Evolutionary conservation across 1,139 yeast species (phyloP), one percentile per base, ranked within the genome.

Genomic region (Kazachstania sp.): DNA sequence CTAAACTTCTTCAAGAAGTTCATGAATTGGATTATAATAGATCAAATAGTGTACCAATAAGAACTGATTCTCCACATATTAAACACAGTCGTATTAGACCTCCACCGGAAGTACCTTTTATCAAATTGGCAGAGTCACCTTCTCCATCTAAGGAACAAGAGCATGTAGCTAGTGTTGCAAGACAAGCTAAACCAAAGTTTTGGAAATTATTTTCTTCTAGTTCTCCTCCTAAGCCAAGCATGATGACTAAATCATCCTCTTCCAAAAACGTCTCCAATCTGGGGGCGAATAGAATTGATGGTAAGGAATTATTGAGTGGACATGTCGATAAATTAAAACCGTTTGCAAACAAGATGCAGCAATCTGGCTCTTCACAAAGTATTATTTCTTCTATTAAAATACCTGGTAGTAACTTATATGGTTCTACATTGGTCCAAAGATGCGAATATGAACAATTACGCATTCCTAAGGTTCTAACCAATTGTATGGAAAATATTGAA

Each of bases 401-500:
- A 16, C 53, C 51, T 29, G 62, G 62, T 3, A 29, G 44, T 4
- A 29, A 43, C 13, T 45, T 61, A 31, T 54, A 58, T 46, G 61
- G 61, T 3, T 56, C 65, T 3, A 48, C 86, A 1, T 69, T 86
- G 52, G 81, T 78, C 52, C 71, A 72, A 45, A 70, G 90, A 48
- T 73, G 86, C 7, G 69, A 69, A 16, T 74, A 68, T 53, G 97
- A 92, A 60, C 74, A 75, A 19, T 70, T 75, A 20, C 55, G 63
- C 3, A 74, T 87, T 9, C 98, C 98, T 6, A 66, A 78, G 51
- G 78, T 92, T 39, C 75, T 92, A 12, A 71, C 82, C 12, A 73
- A 79, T 49, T 87, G 97, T 67, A 68, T 88, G n/a, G 70, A 71
- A 36, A 95, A 84, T 58, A 87, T 92, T 44, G 96, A 90, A 66